phyloP scores from a whole-genome alignment of 1,139 yeast species.

The Suhomyces yuchorum region DNA sequence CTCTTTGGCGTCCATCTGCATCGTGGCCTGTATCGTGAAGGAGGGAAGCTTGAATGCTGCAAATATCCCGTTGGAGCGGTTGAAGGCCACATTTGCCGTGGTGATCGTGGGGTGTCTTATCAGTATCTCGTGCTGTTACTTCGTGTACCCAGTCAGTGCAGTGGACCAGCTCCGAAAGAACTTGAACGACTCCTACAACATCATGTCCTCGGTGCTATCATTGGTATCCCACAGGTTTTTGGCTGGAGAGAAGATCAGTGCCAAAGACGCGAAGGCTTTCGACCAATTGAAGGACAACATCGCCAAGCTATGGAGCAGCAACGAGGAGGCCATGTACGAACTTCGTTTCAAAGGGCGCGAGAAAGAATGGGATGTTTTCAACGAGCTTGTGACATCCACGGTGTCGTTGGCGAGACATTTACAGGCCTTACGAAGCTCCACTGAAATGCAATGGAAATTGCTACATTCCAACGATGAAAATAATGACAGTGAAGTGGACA shows the following conservation, averaged over 20 bases:
- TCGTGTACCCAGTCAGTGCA: constrained; percentile 68
- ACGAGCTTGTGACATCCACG: constrained; percentile 52
- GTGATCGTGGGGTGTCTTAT: constrained; percentile 64
- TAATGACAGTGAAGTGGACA: constrained; percentile 8
- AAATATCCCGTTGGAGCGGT: constrained; percentile 56
- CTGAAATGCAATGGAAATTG: constrained; percentile 64
- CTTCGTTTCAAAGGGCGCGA: constrained; percentile 56
- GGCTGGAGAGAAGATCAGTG: constrained; percentile 48
- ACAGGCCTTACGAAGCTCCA: constrained; percentile 69
- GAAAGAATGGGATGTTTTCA: constrained; percentile 49
- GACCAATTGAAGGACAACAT: constrained; percentile 44
- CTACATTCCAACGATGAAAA: constrained; percentile 28
- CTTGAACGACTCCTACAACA: constrained; percentile 55
- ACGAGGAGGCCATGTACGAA: constrained; percentile 70
- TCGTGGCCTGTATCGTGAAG: constrained; percentile 72
- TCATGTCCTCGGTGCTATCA: constrained; percentile 55
- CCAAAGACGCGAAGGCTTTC: constrained; percentile 40
- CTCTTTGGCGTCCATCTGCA: constrained; percentile 70
- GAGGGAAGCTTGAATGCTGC: constrained; percentile 73
- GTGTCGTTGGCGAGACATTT: constrained; percentile 57
- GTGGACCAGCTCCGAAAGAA: constrained; percentile 44
- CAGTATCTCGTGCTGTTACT: constrained; percentile 59
- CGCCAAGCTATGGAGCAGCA: constrained; percentile 38
- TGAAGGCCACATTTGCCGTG: constrained; percentile 58
- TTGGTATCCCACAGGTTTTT: constrained; percentile 57